phyloP scores from a whole-genome alignment of 106 monocot genomes.

The Dioscorea alata region DNA sequence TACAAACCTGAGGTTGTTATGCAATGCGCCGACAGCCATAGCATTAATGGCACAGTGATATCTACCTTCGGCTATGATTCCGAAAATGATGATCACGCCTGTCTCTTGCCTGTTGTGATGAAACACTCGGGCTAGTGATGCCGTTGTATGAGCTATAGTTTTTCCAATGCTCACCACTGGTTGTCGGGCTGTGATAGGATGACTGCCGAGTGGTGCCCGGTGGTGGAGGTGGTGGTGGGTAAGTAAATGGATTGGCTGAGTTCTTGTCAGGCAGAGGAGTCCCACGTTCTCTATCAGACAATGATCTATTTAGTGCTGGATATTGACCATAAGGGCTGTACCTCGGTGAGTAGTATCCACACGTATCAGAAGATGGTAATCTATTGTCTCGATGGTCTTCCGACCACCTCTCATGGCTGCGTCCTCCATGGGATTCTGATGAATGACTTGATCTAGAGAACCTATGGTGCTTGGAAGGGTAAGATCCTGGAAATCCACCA shows the following conservation, averaged over 20 bases:
- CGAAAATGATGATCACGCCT: conserved; percentile 24
- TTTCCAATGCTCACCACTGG: conserved; percentile 19
- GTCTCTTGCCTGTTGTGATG: conserved; percentile 25
- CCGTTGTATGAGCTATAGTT: conserved; percentile 1
- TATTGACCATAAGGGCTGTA: conserved; percentile 42
- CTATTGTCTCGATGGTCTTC: conserved; percentile 24
- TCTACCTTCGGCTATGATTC: conserved; percentile 13
- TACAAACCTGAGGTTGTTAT: background rate
- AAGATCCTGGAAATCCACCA: conserved; percentile 8
- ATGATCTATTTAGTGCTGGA: conserved; percentile 29
- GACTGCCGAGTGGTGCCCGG: conserved; percentile 8
- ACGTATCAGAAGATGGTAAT: conserved; percentile 1
- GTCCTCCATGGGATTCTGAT: conserved; percentile 13
- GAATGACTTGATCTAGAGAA: background rate
- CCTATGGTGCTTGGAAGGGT: conserved; percentile 10
- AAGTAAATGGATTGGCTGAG: conserved; percentile 21
- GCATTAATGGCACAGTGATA: background rate
- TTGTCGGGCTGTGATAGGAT: conserved; percentile 9
- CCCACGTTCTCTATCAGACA: conserved; percentile 49
- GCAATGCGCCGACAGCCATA: background rate
- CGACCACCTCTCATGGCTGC: conserved; percentile 13
- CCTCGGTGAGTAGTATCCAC: conserved; percentile 40
- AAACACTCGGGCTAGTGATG: conserved; percentile 3
- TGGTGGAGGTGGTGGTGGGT: conserved; percentile 10
- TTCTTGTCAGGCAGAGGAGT: conserved; percentile 19